Conservation (phyloP, 1,139 yeast species). For the Sugiyamaella paludigena region DNA sequence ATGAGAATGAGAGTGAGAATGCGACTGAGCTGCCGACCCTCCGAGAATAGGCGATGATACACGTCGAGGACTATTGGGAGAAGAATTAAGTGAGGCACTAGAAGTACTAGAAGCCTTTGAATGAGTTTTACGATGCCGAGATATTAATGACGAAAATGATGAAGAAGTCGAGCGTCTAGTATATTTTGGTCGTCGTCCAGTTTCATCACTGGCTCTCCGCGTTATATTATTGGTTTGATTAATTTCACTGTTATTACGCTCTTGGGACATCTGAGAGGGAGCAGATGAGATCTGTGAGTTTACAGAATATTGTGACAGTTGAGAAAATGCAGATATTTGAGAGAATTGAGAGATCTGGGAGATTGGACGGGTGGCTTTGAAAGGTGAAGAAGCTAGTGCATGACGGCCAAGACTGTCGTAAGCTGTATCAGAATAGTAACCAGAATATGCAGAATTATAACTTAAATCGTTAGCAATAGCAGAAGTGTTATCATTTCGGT, state of each 20-base stretch:
- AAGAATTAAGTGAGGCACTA: conserved; percentile 30
- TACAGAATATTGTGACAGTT: conserved; percentile 49
- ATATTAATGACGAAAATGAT: conserved; percentile 34
- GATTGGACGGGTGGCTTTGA: conserved; percentile 48
- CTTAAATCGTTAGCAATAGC: neutral
- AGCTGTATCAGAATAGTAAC: conserved; percentile 4
- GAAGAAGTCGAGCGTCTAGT: conserved; percentile 36
- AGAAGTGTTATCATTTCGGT: neutral
- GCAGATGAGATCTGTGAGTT: conserved; percentile 30
- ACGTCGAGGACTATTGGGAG: conserved; percentile 23
- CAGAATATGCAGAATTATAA: neutral
- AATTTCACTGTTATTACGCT: conserved; percentile 1
- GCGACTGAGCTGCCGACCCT: neutral
- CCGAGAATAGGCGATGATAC: conserved; percentile 16
- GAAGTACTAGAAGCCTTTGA: conserved; percentile 37
- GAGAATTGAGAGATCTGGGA: conserved; percentile 68
- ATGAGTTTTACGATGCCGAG: conserved; percentile 26
- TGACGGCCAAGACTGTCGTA: neutral
- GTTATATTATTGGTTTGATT: conserved; percentile 4
- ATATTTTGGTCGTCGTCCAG: conserved; percentile 24
- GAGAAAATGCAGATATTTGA: conserved; percentile 56
- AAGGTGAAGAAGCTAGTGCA: too few species aligned
- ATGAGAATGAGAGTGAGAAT: conserved; percentile 4
- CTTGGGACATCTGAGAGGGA: conserved; percentile 27
- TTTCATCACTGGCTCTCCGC: neutral